phyloP scores from a whole-genome alignment of 177 flowering plant species.

The Vitis hybrid region DNA sequence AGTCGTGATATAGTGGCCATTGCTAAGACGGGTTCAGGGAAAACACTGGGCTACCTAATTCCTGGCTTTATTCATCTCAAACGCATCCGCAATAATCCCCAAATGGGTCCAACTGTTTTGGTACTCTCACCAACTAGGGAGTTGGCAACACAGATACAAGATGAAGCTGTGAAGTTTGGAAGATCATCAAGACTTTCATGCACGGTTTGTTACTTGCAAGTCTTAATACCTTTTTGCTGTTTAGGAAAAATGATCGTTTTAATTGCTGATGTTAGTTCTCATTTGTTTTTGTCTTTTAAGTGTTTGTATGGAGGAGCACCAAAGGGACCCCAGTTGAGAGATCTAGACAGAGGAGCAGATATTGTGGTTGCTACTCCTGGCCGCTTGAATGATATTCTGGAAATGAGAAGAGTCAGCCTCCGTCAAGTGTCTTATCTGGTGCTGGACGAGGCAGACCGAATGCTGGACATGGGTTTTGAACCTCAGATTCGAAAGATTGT shows the following conservation, averaged over 20 bases:
- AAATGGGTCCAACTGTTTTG: slow-evolving; percentile 82
- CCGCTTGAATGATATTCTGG: slow-evolving; percentile 88
- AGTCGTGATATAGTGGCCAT: slow-evolving; percentile 89
- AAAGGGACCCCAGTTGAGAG: slow-evolving; percentile 89
- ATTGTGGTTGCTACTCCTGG: slow-evolving; percentile 98
- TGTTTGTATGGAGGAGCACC: slow-evolving; percentile 98
- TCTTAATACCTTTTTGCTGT: background rate
- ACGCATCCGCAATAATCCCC: slow-evolving; percentile 53
- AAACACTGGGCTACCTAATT: slow-evolving; percentile 85
- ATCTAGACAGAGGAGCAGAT: slow-evolving; percentile 76
- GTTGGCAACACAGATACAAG: slow-evolving; percentile 93
- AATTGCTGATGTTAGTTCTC: slow-evolving; percentile 2
- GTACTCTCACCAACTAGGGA: slow-evolving; percentile 95
- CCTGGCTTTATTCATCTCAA: slow-evolving; percentile 86
- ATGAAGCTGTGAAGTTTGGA: slow-evolving; percentile 87
- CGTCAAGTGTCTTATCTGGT: slow-evolving; percentile 82
- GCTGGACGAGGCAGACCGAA: slow-evolving; percentile 95
- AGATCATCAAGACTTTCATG: slow-evolving; percentile 75
- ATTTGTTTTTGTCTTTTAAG: slow-evolving; percentile 27
- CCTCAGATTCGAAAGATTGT: slow-evolving; percentile 96
- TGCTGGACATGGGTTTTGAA: slow-evolving; percentile 99
- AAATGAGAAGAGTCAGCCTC: slow-evolving; percentile 79
- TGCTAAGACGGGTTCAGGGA: slow-evolving; percentile 98
- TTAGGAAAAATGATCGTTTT: background rate
- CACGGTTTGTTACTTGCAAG: slow-evolving; percentile 49